Evolutionary conservation across 306 rosid species (phyloP).

Genomic region (Vigna trinervia): DNA sequence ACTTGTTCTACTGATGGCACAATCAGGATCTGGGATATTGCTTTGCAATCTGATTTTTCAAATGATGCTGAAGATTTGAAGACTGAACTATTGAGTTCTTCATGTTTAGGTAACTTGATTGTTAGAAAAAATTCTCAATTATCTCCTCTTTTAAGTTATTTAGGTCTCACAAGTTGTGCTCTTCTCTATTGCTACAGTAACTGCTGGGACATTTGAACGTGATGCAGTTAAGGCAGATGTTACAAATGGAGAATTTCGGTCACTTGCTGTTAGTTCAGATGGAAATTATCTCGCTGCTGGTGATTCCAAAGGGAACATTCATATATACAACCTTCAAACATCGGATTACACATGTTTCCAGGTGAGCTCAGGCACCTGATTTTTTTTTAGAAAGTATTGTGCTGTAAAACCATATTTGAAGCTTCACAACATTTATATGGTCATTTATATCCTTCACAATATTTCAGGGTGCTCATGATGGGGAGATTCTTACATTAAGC

Average conservation of each 20-base stretch:
- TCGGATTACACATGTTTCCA: slow-evolving; percentile 72
- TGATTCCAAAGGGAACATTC: slow-evolving; percentile 79
- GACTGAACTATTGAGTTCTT: slow-evolving; percentile 50
- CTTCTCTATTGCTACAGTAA: slow-evolving; percentile 56
- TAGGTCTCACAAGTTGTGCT: slow-evolving; percentile 31
- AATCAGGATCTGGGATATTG: slow-evolving; percentile 85
- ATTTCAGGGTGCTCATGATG: slow-evolving; percentile 77
- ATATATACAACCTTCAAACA: slow-evolving; percentile 69
- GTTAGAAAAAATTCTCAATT: slow-evolving; percentile 20
- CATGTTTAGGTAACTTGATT: slow-evolving; percentile 60
- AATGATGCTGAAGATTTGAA: slow-evolving; percentile 46
- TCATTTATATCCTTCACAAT: slow-evolving; percentile 31
- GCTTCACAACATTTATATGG: slow-evolving; percentile 28
- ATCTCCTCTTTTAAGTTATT: slow-evolving; percentile 25
- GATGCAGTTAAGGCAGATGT: slow-evolving; percentile 65
- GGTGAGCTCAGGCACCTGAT: slow-evolving; percentile 47
- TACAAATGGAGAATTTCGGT: slow-evolving; percentile 63
- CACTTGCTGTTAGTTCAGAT: slow-evolving; percentile 81
- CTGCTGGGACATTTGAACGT: slow-evolving; percentile 70
- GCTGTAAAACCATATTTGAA: slow-evolving; percentile 35
- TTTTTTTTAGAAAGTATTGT: slow-evolving; percentile 34
- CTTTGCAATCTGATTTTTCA: slow-evolving; percentile 58
- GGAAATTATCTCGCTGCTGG: slow-evolving; percentile 82
- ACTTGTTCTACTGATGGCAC: slow-evolving; percentile 86
- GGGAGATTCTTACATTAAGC: slow-evolving; percentile 80